Conservation (phyloP, 2,329 filamentous ascomycete species). For the Dendrostoma leiphaemia region DNA sequence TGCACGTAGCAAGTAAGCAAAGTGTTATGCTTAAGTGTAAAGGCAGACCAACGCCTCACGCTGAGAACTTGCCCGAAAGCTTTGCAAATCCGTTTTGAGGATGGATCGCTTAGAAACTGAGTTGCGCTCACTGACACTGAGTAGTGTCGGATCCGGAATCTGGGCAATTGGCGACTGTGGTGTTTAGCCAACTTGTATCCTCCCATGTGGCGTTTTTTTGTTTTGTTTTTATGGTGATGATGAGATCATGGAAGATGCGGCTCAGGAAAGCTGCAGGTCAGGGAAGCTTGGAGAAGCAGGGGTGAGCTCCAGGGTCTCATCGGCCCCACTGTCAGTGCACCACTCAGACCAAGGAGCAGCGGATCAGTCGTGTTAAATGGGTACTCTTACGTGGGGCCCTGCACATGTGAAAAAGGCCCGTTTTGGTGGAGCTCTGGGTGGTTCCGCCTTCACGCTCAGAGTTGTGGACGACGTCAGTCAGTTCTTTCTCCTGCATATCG, state of each 20-base stretch:
- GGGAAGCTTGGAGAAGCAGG: background rate
- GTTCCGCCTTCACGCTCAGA: background rate
- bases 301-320: background rate
- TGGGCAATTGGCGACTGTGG: too few relatives aligned
- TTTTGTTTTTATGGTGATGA: too few relatives aligned
- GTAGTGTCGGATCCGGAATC: too few relatives aligned
- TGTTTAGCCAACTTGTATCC: too few relatives aligned
- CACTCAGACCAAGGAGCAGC: background rate
- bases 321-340: background rate
- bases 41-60: background rate
- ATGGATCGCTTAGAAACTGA: too few relatives aligned
- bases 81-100: too few relatives aligned
- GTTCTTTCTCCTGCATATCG: background rate
- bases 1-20: constrained; percentile 11
- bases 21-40: constrained; percentile 1
- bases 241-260: constrained; percentile 3
- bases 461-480: background rate
- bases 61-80: background rate
- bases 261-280: background rate
- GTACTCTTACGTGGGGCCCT: background rate
- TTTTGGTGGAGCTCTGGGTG: background rate
- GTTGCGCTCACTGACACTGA: too few relatives aligned
- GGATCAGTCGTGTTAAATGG: background rate
- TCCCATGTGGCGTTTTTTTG: too few relatives aligned
- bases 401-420: background rate